Evolutionary conservation across 139 green algal species (phyloP), one percentile per base, ranked within the genome.

Genomic region (Chlorella sp.): DNA sequence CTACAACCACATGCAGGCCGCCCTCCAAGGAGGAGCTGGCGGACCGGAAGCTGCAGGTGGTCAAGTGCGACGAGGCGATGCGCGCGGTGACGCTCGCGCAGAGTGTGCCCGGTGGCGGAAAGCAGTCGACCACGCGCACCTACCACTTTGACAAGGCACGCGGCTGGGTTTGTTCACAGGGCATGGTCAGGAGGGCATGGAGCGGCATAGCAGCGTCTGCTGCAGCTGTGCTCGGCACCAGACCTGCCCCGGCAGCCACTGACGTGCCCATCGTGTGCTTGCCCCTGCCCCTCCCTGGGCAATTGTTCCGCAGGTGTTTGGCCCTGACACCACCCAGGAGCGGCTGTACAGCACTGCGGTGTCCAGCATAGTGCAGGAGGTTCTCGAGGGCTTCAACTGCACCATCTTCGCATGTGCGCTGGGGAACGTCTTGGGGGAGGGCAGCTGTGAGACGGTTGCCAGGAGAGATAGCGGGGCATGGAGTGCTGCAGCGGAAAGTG

Each of bases 91-190:
- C 91, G 0, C 88, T 99, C 1, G 92, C 92, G 61, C 97, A 99
- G 82, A 95, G 89, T 66, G 91, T 97, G 3, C 96, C 92, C 0
- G 93, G 95, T 53, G 53, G 32, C 68, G 36, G 37, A 39, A 98
- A 98, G 91, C 87, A 95, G 81, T 39, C 39, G 22, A 92, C 96
- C 48, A 96, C 95, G 85, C 91, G 96, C 4, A 98, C 96, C 0
- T 99, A 98, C 90, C 96, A 95, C 30, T 99, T 99, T 90, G 98
- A 99, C 94, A 98, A 96, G 95, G 97, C 97, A 61, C 64, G 89
- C 24, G 34, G 39, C 42, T 68, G 30, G 40, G 40, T 11, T 26
- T 37, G 26, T 24, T 57, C 19, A 26, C 3, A 5, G 9, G 48
- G 48, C 7, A 37, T 39, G 32, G n/a, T 22, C 69, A 32, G 21